Evolutionary conservation across 345 rosid species (phyloP), one percentile per base, ranked within the genome.

Genomic region (Eutrema japonicum): DNA sequence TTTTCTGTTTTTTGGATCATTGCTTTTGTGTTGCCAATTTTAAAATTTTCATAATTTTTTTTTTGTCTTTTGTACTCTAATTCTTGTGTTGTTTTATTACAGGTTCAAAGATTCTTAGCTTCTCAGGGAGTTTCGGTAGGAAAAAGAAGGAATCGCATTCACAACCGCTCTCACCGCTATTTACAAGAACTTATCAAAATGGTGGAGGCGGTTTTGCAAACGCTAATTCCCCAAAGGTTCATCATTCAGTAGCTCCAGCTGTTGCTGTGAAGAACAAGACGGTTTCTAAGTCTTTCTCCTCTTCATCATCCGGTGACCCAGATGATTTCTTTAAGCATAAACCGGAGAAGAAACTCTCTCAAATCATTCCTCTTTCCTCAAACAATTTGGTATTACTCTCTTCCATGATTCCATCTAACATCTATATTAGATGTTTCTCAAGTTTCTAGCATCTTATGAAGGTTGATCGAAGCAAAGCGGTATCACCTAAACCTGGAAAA

Each of bases 111-210:
- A 52, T 76, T 56, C 79, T 82, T 68, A 83, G 80, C 38, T 70
- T 77, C 58, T 66, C 93, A 42, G 77, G 82, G 58, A 89, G 93
- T 85, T 83, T 88, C 63, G 87, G 88, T 66, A 79, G 81, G 79
- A 87, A 81, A 66, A 83, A 89, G 85, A 86, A 85, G 58, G 87
- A 77, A 75, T 41, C 85, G n/a, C 58, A 77, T 49, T 75, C 87
- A 63, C 83, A 70, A 64, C 80, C 84, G 27, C 72, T 7, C 36
- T 64, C 98, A 13, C 83, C 89, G 45, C 77, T 49, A 70, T 68
- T 70, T 7, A 46, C 27, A 64, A 78, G 6, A 27, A 32, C 76
- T 32, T 57, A 64, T 41, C 67, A 70, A 62, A 82, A 73, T 42
- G 71, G 53, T 14, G 63, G 77, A 48, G 67, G 49, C 18, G 60